Evolutionary conservation across 2,329 filamentous ascomycete species (phyloP).

Genomic region (Fonsecaea monophora): DNA sequence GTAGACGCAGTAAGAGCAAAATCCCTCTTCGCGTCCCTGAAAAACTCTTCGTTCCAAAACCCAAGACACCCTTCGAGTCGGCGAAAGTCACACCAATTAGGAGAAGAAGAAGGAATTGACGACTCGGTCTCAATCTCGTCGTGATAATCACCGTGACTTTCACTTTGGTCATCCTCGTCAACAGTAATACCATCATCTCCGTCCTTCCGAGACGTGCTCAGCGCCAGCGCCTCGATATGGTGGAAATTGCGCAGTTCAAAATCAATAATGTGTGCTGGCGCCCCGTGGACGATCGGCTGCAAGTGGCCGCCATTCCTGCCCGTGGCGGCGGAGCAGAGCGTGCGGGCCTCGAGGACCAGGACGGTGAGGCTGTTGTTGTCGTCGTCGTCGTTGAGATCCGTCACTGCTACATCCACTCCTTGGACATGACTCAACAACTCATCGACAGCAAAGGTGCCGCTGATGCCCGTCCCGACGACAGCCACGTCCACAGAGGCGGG

Average conservation of each 20-base stretch:
- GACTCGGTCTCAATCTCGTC: background rate
- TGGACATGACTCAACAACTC: constrained; percentile 35
- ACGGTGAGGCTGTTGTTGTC: constrained; percentile 36
- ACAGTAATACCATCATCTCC: background rate
- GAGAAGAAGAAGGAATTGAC: no score
- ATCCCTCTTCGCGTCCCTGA: constrained; percentile 33
- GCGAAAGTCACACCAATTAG: constrained; percentile 30
- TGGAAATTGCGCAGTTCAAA: constrained; percentile 47
- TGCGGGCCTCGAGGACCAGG: constrained; percentile 53
- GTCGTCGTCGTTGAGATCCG: background rate
- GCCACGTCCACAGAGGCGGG: constrained; percentile 43
- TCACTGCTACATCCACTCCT: background rate
- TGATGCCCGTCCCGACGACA: constrained; percentile 51
- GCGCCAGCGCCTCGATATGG: constrained; percentile 17
- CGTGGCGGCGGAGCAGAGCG: constrained; percentile 54
- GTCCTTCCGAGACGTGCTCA: background rate
- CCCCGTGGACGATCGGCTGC: constrained; percentile 47
- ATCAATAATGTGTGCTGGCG: constrained; percentile 54
- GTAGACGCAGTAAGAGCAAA: background rate
- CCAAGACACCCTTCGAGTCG: constrained; percentile 21
- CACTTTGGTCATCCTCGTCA: no score
- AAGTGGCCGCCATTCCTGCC: constrained; percentile 55
- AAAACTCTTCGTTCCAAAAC: constrained; percentile 34
- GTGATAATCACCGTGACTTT: background rate
- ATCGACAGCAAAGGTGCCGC: constrained; percentile 46